phyloP scores from a whole-genome alignment of 2,329 filamentous ascomycete species.

The Anthostomella pinea region DNA sequence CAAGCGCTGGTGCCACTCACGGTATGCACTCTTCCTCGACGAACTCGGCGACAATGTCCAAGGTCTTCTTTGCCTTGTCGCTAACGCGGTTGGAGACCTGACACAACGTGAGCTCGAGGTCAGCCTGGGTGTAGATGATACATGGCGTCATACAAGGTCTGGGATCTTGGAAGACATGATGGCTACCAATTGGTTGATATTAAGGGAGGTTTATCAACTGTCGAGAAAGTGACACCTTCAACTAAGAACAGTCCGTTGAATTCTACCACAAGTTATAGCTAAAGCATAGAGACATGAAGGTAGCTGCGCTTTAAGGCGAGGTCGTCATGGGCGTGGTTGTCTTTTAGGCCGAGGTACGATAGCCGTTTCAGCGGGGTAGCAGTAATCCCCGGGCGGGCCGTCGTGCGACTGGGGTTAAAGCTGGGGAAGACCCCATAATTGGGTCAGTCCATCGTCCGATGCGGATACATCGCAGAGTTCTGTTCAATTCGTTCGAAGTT shows the following conservation, averaged over 20 bases:
- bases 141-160: slow-evolving; percentile 26
- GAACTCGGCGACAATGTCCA: slow-evolving; percentile 90
- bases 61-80: slow-evolving; percentile 76
- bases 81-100: slow-evolving; percentile 64
- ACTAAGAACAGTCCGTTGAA: no score
- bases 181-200: slow-evolving; percentile 2
- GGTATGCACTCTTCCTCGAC: slow-evolving; percentile 94
- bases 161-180: slow-evolving; percentile 32
- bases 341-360: slow-evolving; percentile 19
- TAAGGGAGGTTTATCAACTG: not conserved
- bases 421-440: no score
- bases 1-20: slow-evolving; percentile 40
- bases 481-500: no score
- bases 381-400: no score
- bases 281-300: not conserved
- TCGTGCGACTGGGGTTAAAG: no score
- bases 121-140: slow-evolving; percentile 4
- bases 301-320: slow-evolving; percentile 8
- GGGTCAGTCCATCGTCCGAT: no score
- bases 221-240: no score
- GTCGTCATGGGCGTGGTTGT: slow-evolving; percentile 7
- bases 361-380: slow-evolving; percentile 14
- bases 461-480: slow-evolving; percentile 2
- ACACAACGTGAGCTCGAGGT: slow-evolving; percentile 12
- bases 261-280: no score